A percentile compares a stretch with the other conserved stretches of the same genome.
Evolutionary conservation across 169 alveolate species (phyloP).

Genomic region (Condylostoma magnum): DNA sequence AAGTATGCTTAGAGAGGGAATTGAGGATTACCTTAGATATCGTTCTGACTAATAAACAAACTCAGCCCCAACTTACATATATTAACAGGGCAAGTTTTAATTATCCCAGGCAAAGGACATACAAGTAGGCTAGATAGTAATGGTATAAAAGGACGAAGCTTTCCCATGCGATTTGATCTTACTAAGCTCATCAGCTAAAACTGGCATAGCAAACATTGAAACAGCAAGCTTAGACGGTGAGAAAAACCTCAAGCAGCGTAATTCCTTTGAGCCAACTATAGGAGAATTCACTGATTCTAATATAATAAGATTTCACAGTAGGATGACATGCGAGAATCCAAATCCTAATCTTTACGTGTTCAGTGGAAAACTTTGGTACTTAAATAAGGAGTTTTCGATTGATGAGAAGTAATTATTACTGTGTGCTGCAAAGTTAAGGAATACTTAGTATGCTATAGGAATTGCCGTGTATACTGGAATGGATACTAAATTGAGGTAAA

Average conservation of each 20-base stretch:
- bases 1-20: conserved; percentile 82
- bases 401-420: conserved; percentile 48
- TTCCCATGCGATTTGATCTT: conserved; percentile 79
- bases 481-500: conserved; percentile 73
- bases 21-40: conserved; percentile 81
- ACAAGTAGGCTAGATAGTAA: conserved; percentile 72
- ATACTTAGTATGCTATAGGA: conserved; percentile 63
- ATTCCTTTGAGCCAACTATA: not conserved
- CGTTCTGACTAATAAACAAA: conserved; percentile 71
- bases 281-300: not conserved
- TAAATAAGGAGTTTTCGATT: conserved; percentile 7
- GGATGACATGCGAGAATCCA: conserved; percentile 28
- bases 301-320: not conserved
- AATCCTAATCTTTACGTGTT: conserved; percentile 33
- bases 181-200: conserved; percentile 54
- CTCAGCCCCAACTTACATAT: conserved; percentile 45
- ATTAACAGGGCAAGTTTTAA: conserved; percentile 38
- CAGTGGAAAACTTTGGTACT: conserved; percentile 34
- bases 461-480: conserved; percentile 70
- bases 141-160: conserved; percentile 57
- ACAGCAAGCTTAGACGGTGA: conserved; percentile 87
- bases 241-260: conserved; percentile 67
- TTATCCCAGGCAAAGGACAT: conserved; percentile 43
- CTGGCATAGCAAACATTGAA: conserved; percentile 70
- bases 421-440: conserved; percentile 67